Base-by-base conservation (phyloP, 2,329 filamentous ascomycete species). In the Botrytis deweyae region DNA sequence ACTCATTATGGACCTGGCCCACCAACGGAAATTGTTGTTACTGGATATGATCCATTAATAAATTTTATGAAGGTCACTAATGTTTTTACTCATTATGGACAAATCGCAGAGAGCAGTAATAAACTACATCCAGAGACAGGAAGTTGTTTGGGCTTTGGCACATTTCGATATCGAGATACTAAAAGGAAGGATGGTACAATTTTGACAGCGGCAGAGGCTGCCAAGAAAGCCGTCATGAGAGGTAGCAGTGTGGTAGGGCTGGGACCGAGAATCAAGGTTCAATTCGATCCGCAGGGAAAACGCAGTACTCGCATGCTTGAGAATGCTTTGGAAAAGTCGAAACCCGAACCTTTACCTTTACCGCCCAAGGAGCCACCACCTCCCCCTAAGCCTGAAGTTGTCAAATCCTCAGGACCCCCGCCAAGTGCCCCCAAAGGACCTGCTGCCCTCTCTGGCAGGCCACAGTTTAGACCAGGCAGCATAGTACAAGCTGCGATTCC, bases 111-210 rank as follows among this genome's bases (percentile, higher is more conserved):
- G 80, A 92, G 97, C 78, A 94, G 93, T 80, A 98, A 98, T 81
- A 95, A 97, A 82, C 95, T 97, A 80, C 94, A 99, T 82, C 96
- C 96, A 14, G 92, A 95, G 74, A 98, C 95, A 20, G 96, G 96
- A 29, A 96, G 93, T 80, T 97, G 97, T 81, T 88, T 99, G 20
- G 96, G 96, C 20, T 95, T 99, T 81, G 97, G 93, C 77, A 93
- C 94, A 25, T 94, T 99, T 80, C 91, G 92, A 74, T 99, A 97
- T 82, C 91, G 92, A 79, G 95, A 98, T 81, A 85, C 87, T 2
- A 87, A 89, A 84, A 62, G 70, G 8, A 80, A 77, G 52, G 78
- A 77, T 14, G 75, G 62, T 10, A 84, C 85, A 77, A 86, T 83
- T 3, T 84, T 93, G 58, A 88, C 90, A 68, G 96, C 94, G 9